Conservation (phyloP, 2,329 filamentous ascomycete genomes). For the Ophiostoma ips region DNA sequence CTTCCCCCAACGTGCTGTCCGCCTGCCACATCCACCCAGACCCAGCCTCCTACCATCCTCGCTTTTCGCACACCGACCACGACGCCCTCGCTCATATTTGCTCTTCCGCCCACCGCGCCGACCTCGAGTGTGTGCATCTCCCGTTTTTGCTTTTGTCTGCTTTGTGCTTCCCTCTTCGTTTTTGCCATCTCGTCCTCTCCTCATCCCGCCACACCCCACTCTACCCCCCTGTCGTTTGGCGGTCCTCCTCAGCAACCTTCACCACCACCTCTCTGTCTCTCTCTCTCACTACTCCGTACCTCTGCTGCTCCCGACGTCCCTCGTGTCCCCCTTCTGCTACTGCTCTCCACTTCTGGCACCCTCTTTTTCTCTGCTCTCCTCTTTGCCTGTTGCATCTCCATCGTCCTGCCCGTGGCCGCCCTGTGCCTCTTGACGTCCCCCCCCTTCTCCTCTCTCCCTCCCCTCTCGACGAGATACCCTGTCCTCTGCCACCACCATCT, state of each 20-base stretch:
- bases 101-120: not conserved
- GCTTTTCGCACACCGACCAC: conserved; percentile 1
- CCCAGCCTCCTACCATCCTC: not conserved
- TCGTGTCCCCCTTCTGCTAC: not conserved
- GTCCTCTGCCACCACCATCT: not conserved
- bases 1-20: not conserved
- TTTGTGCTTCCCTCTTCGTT: not conserved
- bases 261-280: not conserved
- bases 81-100: not conserved
- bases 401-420: not conserved
- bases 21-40: not conserved
- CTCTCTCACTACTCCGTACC: not conserved
- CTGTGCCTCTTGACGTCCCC: not conserved
- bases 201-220: not conserved
- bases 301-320: not conserved
- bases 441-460: not conserved
- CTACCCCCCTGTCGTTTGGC: not conserved
- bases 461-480: not conserved
- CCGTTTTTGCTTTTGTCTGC: not conserved
- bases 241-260: not conserved
- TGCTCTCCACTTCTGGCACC: not conserved
- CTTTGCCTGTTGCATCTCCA: not conserved
- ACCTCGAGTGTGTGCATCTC: not conserved
- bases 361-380: not conserved
- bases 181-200: not conserved